phyloP scores from a whole-genome alignment of 805 yeast species.

The Blastobotrys attinorum region DNA sequence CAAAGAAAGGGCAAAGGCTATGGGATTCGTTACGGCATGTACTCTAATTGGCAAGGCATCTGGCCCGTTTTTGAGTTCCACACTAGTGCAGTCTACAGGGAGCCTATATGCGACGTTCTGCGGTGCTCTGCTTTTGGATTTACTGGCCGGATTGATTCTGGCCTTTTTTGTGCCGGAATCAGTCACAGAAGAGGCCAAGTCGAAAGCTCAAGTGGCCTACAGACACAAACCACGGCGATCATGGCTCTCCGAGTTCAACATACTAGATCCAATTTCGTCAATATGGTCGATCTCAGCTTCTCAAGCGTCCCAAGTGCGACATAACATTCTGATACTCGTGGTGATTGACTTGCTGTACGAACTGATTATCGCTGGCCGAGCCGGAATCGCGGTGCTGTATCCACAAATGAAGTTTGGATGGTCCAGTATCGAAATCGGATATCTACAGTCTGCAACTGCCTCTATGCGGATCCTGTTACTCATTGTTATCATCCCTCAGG shows the following conservation, averaged over 20 bases:
- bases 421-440: conserved; percentile 28
- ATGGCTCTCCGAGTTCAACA: conserved; percentile 3
- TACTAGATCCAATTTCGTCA: conserved; percentile 5
- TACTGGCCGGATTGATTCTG: conserved; percentile 3
- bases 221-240: background rate
- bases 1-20: conserved; percentile 11
- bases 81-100: conserved; percentile 3
- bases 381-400: conserved; percentile 19
- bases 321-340: conserved; percentile 11
- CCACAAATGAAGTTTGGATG: conserved; percentile 26
- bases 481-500: conserved; percentile 21
- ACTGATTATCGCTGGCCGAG: conserved; percentile 12
- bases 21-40: conserved; percentile 14
- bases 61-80: conserved; percentile 13
- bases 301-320: conserved; percentile 1
- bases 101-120: conserved; percentile 1
- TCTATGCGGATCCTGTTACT: conserved; percentile 23
- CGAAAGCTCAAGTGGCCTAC: background rate
- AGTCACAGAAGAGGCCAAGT: background rate
- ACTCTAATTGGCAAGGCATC: conserved; percentile 12
- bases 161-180: conserved; percentile 11
- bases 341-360: conserved; percentile 12
- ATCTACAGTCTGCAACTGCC: conserved; percentile 24
- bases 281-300: conserved; percentile 3
- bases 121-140: conserved; percentile 3